phyloP scores from a whole-genome alignment of 768 basidiomycete species.

The Rhodocollybia butyracea region DNA sequence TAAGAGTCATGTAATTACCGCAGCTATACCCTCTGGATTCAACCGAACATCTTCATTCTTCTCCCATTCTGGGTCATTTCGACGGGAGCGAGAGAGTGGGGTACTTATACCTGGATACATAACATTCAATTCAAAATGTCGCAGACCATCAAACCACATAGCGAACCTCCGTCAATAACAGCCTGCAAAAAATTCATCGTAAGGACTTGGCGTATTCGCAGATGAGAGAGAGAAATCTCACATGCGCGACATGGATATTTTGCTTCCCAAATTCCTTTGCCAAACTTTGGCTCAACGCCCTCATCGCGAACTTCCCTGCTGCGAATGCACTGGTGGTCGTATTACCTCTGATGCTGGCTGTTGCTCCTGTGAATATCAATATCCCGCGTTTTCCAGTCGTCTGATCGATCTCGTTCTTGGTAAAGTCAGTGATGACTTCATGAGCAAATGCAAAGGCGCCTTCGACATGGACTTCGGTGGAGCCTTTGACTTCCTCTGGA shows the following conservation, averaged over 20 bases:
- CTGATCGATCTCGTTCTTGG: constrained; percentile 49
- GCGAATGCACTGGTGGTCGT: constrained; percentile 58
- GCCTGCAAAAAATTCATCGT: constrained; percentile 31
- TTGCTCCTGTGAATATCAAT: constrained; percentile 72
- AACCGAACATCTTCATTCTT: background rate
- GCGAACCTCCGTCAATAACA: constrained; percentile 64
- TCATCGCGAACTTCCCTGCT: constrained; percentile 59
- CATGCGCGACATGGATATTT: constrained; percentile 50
- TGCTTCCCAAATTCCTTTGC: constrained; percentile 74
- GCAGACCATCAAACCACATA: background rate
- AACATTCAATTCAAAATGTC: background rate
- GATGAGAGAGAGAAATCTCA: background rate
- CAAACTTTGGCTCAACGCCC: constrained; percentile 67
- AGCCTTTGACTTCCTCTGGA: constrained; percentile 49
- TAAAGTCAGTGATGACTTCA: constrained; percentile 57
- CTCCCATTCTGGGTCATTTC: background rate
- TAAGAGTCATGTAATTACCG: background rate
- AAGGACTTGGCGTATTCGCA: background rate
- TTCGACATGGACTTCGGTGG: constrained; percentile 49
- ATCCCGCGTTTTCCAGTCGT: constrained; percentile 56
- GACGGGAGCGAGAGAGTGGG: background rate
- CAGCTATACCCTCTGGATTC: constrained; percentile 4
- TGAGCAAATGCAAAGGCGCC: constrained; percentile 64
- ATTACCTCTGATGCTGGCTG: constrained; percentile 64
- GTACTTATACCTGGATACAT: background rate